Base-by-base conservation (phyloP, 345 rosid genomes). In the Eucalyptus regnans region DNA sequence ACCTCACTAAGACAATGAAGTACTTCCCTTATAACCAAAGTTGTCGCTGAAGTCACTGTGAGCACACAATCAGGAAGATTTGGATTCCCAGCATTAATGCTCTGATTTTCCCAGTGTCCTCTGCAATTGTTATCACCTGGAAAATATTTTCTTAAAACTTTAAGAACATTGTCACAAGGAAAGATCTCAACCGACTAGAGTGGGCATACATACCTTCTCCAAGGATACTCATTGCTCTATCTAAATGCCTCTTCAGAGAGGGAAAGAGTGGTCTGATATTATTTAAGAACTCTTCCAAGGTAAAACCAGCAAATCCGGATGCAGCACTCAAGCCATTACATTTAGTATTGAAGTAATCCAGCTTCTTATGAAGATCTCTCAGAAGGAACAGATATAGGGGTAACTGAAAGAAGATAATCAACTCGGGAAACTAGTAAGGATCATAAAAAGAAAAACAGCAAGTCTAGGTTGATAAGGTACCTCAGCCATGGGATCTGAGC, bases 1-100 rank as follows among this genome's bases (percentile, higher is more conserved):
- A 95, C 99, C 97, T 97, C 96, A 83, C 91, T 93, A 89, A 96
- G 92, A 93, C 94, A 91, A 90, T 89, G 89, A 90, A 97, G 94
- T 87, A 95, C 92, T 95, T 97, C 98, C 93, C 92, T 95, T 88
- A 92, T 92, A 29, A 94, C 93, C 90, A 88, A 90, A 80, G 92
- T 87, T 44, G 96, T 91, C 87, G 93, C 93, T 84, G 93, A 92
- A 92, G 92, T 91, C 54, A 91, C 93, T 49, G 97, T 92, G 86
- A 93, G 92, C 76, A 93, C 87, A 88, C 92, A 23, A 58, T 88
- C 92, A 56, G 89, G 90, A 86, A 91, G 88, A 89, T 91, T 92
- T 71, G 97, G 99, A 89, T 93, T 94, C 79, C 95, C 93, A n/a
- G 96, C 91, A 89, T 87, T 87, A 68, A 92, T 88, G 90, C 94